These are phyloP conservation scores for Trametes pubescens DNA, from an alignment of 1,284 basidiomycete genomes.

Conservation along the genomic window DNA sequence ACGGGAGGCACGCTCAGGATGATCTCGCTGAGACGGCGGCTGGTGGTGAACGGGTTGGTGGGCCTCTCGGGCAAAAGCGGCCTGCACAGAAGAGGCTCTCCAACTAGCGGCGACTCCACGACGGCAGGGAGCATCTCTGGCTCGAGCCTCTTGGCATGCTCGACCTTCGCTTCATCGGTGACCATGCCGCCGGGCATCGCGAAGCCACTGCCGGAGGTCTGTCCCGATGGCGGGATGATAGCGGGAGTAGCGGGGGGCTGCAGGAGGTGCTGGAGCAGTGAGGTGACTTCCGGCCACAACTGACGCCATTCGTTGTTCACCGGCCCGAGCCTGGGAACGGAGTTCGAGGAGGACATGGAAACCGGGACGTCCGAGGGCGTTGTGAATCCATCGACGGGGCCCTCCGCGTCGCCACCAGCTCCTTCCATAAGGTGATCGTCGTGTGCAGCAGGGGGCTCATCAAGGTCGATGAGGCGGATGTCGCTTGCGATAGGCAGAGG, in stretches of 20 bases:
- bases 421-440: neutral
- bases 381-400: slow-evolving; percentile 25
- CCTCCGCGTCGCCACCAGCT: slow-evolving; percentile 11
- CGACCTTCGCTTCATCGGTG: slow-evolving; percentile 28
- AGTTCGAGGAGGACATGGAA: slow-evolving; percentile 26
- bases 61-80: slow-evolving; percentile 29
- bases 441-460: slow-evolving; percentile 5
- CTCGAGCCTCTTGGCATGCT: slow-evolving; percentile 1
- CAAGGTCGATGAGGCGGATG: slow-evolving; percentile 26
- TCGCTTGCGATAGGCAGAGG: neutral
- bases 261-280: slow-evolving; percentile 42
- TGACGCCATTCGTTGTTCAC: slow-evolving; percentile 41
- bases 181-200: slow-evolving; percentile 37
- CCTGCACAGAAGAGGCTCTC: slow-evolving; percentile 43
- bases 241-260: slow-evolving; percentile 33
- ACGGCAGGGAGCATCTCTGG: slow-evolving; percentile 1
- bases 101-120: slow-evolving; percentile 42
- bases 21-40: slow-evolving; percentile 29
- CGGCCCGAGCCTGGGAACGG: slow-evolving; percentile 38
- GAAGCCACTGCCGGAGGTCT: slow-evolving; percentile 3
- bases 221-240: neutral
- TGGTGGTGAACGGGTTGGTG: slow-evolving; percentile 14
- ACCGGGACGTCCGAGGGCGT: slow-evolving; percentile 35
- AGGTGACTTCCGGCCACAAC: slow-evolving; percentile 44
- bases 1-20: slow-evolving; percentile 16